These are phyloP conservation scores for Penicillium robsamsonii DNA, from an alignment of 495 filamentous ascomycete species.

Conservation along the genomic window DNA sequence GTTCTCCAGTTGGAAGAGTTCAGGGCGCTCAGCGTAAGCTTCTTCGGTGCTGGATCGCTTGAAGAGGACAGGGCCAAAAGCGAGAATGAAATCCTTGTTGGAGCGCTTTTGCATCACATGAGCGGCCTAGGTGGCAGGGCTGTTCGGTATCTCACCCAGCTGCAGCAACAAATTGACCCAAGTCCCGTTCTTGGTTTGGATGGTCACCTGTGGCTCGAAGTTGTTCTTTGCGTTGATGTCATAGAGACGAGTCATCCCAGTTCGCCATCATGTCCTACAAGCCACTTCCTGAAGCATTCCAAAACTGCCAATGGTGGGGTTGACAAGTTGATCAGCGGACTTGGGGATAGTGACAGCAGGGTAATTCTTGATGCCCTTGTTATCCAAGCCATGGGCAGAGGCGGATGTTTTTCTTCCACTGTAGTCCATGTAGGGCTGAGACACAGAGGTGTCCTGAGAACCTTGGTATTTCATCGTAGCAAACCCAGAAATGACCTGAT, in stretches of 20 bases:
- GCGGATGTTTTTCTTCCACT: constrained; percentile 34
- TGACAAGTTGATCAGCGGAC: constrained; percentile 38
- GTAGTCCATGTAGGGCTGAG: constrained; percentile 40
- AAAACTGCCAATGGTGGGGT: constrained; percentile 39
- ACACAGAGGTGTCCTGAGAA: constrained; percentile 15
- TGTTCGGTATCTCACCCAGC: constrained; percentile 22
- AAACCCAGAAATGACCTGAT: constrained; percentile 38
- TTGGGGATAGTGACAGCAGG: constrained; percentile 31
- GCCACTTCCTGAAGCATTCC: constrained; percentile 36
- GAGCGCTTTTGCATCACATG: constrained; percentile 59
- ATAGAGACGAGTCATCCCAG: constrained; percentile 39
- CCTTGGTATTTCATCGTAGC: constrained; percentile 37
- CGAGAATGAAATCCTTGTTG: constrained; percentile 51
- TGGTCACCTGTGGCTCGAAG: constrained; percentile 32
- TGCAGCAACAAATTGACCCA: constrained; percentile 55
- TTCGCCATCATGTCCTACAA: constrained; percentile 29
- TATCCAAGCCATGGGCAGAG: constrained; percentile 34
- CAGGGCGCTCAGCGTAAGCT: constrained; percentile 36
- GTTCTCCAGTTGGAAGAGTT: constrained; percentile 47
- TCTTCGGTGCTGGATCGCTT: constrained; percentile 45
- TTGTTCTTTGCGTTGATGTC: constrained; percentile 28
- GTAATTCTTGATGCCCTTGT: constrained; percentile 33
- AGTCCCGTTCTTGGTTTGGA: constrained; percentile 46
- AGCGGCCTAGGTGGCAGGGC: constrained; percentile 30
- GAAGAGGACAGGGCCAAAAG: constrained; percentile 41